These are phyloP conservation scores for Geranomyces variabilis DNA, from an alignment of 192 early-diverging fungal species.

Conservation along the genomic window DNA sequence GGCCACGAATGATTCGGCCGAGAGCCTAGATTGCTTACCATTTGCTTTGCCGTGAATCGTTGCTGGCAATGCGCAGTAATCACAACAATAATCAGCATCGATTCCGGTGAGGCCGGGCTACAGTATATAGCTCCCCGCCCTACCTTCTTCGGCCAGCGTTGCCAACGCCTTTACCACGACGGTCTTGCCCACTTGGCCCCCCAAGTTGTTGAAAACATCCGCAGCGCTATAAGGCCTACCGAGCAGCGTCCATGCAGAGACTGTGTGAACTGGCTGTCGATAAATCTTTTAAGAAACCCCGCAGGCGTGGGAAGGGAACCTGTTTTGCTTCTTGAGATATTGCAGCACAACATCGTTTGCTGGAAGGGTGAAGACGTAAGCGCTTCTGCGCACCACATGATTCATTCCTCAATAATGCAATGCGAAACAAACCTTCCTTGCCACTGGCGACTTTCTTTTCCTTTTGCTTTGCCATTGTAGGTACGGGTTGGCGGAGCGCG, in stretches of 20 bases:
- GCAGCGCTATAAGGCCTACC: constrained; percentile 47
- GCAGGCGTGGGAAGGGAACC: background rate
- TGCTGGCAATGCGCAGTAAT: constrained; percentile 8
- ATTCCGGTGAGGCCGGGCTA: background rate
- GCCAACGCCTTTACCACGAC: constrained; percentile 40
- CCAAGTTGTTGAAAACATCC: constrained; percentile 49
- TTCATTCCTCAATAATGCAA: background rate
- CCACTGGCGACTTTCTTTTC: background rate
- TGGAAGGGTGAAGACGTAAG: background rate
- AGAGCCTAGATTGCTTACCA: background rate
- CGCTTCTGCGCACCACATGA: background rate
- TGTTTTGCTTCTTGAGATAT: constrained; percentile 33
- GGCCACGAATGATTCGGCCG: background rate
- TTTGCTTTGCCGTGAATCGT: constrained; percentile 40
- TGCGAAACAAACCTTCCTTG: constrained; percentile 6
- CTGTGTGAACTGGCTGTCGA: background rate
- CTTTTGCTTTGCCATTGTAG: constrained; percentile 20
- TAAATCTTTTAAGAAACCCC: too few relatives aligned
- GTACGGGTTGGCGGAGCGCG: too few relatives aligned
- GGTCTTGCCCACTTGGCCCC: constrained; percentile 39
- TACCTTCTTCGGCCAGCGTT: constrained; percentile 43
- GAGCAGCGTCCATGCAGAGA: background rate
- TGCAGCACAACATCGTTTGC: constrained; percentile 32
- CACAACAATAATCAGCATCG: background rate
- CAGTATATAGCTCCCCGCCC: background rate